These are phyloP conservation scores for Suhomyces panamericanus DNA, from an alignment of 1,139 yeast species.

Conservation along the genomic window DNA sequence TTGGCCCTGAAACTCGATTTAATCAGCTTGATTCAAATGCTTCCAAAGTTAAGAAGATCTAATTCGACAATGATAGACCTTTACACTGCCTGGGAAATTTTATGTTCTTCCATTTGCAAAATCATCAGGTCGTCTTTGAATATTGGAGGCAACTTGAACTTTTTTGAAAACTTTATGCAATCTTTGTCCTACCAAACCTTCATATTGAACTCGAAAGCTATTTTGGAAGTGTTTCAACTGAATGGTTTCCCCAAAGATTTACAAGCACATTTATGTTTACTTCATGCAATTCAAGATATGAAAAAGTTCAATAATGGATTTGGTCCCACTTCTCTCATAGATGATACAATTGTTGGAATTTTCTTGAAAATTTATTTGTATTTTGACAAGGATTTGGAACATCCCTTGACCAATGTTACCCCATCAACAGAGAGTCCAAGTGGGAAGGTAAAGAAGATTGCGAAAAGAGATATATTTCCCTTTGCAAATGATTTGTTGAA, in stretches of 20 bases:
- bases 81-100: constrained; percentile 64
- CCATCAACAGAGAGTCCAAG: constrained; percentile 29
- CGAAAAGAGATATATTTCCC: constrained; percentile 48
- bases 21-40: constrained; percentile 55
- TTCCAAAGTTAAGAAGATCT: constrained; percentile 72
- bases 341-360: constrained; percentile 68
- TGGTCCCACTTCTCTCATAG: constrained; percentile 77
- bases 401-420: neutral
- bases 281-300: constrained; percentile 61
- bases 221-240: constrained; percentile 30
- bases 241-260: constrained; percentile 32
- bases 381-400: constrained; percentile 15
- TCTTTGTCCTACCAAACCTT: constrained; percentile 51
- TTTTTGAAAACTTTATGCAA: constrained; percentile 54
- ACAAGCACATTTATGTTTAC: constrained; percentile 39
- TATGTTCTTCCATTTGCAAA: constrained; percentile 48
- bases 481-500: constrained; percentile 39
- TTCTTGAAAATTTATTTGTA: constrained; percentile 53
- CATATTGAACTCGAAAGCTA: constrained; percentile 35
- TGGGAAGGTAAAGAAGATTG: constrained; percentile 39
- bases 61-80: constrained; percentile 71
- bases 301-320: constrained; percentile 77
- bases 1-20: constrained; percentile 57
- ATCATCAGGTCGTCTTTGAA: constrained; percentile 48
- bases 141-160: constrained; percentile 52